Conservation (phyloP, 805 yeast species). For the Candida sanyiensis region DNA sequence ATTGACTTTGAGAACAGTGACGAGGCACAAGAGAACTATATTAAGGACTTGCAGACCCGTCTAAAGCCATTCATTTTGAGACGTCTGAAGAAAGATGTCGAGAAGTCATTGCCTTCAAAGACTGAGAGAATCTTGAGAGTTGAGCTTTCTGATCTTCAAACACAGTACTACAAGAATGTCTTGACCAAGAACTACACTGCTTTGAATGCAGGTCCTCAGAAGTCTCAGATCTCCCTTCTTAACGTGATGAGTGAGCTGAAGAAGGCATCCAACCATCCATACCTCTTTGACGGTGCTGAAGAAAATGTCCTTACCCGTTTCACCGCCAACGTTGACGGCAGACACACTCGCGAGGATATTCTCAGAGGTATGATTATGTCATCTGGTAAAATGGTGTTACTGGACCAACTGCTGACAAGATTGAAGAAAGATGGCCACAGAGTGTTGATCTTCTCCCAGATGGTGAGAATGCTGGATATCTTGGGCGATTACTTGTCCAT, state of each 20-base stretch:
- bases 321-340: conserved; percentile 40
- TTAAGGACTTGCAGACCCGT: conserved; percentile 75
- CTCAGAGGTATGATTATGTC: conserved; percentile 93
- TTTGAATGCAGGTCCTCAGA: conserved; percentile 60
- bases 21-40: conserved; percentile 75
- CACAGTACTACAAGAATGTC: conserved; percentile 90
- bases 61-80: conserved; percentile 90
- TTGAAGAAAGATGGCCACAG: conserved; percentile 92
- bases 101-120: conserved; percentile 91
- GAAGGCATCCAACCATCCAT: conserved; percentile 96
- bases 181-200: conserved; percentile 90
- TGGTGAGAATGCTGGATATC: conserved; percentile 95
- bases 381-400: conserved; percentile 94
- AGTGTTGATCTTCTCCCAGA: conserved; percentile 90
- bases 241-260: conserved; percentile 94
- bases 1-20: conserved; percentile 89
- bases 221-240: conserved; percentile 74
- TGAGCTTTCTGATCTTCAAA: conserved; percentile 90
- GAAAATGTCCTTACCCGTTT: conserved; percentile 67
- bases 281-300: conserved; percentile 90
- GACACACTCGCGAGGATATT: conserved; percentile 64
- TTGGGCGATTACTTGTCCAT: conserved; percentile 87
- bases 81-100: conserved; percentile 94
- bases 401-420: conserved; percentile 82
- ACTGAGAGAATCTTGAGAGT: conserved; percentile 93